Conservation (phyloP, 2,329 filamentous ascomycete genomes). For the Penicillium griseofulvum region DNA sequence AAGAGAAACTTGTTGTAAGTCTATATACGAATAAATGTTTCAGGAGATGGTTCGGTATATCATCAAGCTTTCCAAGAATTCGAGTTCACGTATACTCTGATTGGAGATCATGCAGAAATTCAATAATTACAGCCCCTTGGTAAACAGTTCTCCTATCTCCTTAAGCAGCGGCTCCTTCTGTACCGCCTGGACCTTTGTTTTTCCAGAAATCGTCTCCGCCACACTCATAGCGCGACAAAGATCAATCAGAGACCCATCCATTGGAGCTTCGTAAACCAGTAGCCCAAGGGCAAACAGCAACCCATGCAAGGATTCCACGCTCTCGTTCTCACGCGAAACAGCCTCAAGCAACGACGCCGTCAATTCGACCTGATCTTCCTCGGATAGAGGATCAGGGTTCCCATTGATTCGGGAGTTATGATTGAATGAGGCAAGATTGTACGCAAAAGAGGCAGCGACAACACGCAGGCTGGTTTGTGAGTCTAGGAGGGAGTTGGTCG, state of each 20-base stretch:
- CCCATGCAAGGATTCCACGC: conserved; percentile 69
- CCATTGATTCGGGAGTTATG: conserved; percentile 62
- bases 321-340: conserved; percentile 54
- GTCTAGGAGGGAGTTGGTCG: conserved; percentile 77
- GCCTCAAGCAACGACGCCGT: conserved; percentile 78
- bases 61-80: no score
- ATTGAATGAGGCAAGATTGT: conserved; percentile 74
- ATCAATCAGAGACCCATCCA: conserved; percentile 74
- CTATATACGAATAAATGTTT: no score
- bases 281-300: conserved; percentile 74
- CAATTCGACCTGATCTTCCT: conserved; percentile 75
- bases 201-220: conserved; percentile 59
- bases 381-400: conserved; percentile 58
- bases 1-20: no score
- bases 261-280: conserved; percentile 66
- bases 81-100: background rate
- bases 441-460: conserved; percentile 76
- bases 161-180: conserved; percentile 58
- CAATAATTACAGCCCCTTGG: conserved; percentile 32
- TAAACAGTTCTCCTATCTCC: conserved; percentile 49
- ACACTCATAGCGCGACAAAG: conserved; percentile 77
- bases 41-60: background rate
- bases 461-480: conserved; percentile 73
- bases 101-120: background rate
- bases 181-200: conserved; percentile 53